Percentiles rank a stretch among this genome's conserved stretches.
Evolutionary conservation across 148 eudicot genomes (phyloP).

Genomic region (Rhododendron ferrugineum): DNA sequence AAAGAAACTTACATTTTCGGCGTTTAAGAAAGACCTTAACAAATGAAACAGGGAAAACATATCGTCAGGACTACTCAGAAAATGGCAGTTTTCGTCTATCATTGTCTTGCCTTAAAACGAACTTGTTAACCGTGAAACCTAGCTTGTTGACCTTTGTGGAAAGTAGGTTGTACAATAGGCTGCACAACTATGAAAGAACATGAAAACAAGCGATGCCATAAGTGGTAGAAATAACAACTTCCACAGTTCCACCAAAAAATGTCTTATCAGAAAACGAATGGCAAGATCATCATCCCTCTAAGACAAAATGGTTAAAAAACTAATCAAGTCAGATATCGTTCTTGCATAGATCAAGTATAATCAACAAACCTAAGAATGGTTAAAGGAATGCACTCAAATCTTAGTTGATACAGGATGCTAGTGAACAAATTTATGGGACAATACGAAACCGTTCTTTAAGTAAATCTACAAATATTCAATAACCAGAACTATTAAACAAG

Average conservation of each 20-base stretch:
- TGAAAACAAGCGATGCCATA: neutral
- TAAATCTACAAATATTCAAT: neutral
- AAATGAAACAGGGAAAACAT: neutral
- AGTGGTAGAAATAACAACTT: neutral
- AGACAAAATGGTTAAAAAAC: neutral
- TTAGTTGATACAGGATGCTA: neutral
- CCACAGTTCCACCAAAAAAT: neutral
- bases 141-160: neutral
- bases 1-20: neutral
- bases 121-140: neutral
- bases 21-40: neutral
- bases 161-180: neutral
- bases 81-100: too few species aligned
- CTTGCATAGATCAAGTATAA: neutral
- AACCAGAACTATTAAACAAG: neutral
- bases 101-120: neutral
- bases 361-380: neutral
- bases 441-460: neutral
- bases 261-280: neutral
- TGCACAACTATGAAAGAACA: neutral
- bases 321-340: neutral
- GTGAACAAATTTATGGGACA: neutral
- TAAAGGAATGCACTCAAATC: neutral
- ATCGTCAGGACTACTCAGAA: neutral
- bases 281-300: neutral